Evolutionary conservation across 2,329 filamentous ascomycete species (phyloP), one percentile per base, ranked within the genome.

Genomic region (Ophiostoma fasciatum): DNA sequence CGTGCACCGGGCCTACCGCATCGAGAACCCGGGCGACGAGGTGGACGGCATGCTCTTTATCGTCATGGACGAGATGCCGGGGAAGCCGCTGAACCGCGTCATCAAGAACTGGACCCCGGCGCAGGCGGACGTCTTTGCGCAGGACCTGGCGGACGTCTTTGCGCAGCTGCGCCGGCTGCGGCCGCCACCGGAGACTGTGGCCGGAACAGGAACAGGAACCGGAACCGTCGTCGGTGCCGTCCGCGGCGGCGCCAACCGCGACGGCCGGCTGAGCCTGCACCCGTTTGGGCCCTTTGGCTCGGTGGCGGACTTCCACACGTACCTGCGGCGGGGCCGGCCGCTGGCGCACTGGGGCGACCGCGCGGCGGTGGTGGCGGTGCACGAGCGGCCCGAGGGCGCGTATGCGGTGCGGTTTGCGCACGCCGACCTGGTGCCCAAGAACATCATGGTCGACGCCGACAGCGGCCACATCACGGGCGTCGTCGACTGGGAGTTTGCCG

Each of bases 401-500:
- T 36, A 36, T n/a, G 17, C 10, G 6, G 12, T 20, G 17, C 15
- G 23, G 7, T 37, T 37, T 18, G 18, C 35, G 1, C 30, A 37
- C 25, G 22, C 22, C 18, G 35, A 37, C 29, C 29, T 37, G 3
- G 10, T 15, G 2, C 33, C 33, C 9, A 17, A 23, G n/a, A 35
- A 35, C 19, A 25, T 35, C 14, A 3, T 35, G 7, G 28, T 35
- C 25, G 25, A 15, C 33, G 14, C 14, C 13, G 17, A 21, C 13
- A 21, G 25, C 26, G 22, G 22, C 22, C 22, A 11, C 22, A 30
- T 35, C n/a, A 13, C 14, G 17, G 33, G 27, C 33, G 12, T 35
- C 20, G 20, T 35, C 19, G 33, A 35, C 33, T 35, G 33, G 33
- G 27, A 23, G 20, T 30, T 15, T 14, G 27, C 19, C 14, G 33